These are phyloP conservation scores for Debaryomyces maramus DNA, from an alignment of 805 yeast species.

Conservation along the genomic window DNA sequence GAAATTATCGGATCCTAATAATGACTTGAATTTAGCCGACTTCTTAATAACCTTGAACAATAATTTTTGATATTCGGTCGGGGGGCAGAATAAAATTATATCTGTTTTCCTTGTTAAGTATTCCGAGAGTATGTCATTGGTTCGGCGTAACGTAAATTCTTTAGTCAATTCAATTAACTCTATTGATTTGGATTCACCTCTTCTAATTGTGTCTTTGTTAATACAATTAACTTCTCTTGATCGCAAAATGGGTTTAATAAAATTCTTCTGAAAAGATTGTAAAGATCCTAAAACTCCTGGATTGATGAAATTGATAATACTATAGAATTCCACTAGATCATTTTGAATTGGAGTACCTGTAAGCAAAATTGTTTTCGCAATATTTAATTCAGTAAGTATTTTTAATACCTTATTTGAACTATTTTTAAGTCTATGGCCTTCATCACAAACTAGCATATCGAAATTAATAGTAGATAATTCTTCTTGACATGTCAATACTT, in stretches of 20 bases:
- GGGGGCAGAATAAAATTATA: constrained; percentile 72
- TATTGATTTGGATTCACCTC: constrained; percentile 63
- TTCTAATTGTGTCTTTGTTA: constrained; percentile 45
- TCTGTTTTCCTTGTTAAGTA: constrained; percentile 78
- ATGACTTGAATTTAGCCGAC: constrained; percentile 32
- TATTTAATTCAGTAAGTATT: constrained; percentile 53
- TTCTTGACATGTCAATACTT: constrained; percentile 53
- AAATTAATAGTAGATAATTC: constrained; percentile 49
- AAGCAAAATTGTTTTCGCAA: constrained; percentile 60
- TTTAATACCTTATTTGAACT: constrained; percentile 69
- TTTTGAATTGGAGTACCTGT: constrained; percentile 96
- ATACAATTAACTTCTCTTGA: constrained; percentile 65
- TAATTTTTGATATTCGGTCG: constrained; percentile 59
- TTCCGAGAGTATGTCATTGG: constrained; percentile 53
- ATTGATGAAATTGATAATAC: constrained; percentile 77
- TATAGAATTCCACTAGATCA: constrained; percentile 79
- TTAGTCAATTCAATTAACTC: constrained; percentile 65
- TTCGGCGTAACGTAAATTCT: constrained; percentile 70
- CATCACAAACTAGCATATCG: constrained; percentile 88
- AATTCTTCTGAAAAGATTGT: constrained; percentile 57
- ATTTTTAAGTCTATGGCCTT: constrained; percentile 88
- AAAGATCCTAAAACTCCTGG: constrained; percentile 77
- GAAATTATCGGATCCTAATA: constrained; percentile 25
- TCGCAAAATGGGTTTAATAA: constrained; percentile 65
- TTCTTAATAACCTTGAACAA: constrained; percentile 53